Conservation (phyloP, 2,329 filamentous ascomycete genomes). For the Cordyceps tenuipes region DNA sequence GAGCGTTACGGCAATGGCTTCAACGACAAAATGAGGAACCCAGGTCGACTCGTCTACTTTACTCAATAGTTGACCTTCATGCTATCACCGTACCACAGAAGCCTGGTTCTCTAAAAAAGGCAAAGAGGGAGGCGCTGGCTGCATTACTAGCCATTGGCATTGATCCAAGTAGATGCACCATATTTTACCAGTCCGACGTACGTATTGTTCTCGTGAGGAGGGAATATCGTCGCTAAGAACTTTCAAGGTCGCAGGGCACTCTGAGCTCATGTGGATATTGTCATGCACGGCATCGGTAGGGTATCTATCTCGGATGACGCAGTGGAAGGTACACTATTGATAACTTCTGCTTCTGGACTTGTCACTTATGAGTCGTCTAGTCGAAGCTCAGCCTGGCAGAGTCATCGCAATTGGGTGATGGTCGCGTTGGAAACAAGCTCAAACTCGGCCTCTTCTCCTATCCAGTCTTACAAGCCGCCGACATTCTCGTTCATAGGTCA, state of each 20-base stretch:
- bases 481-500: constrained; percentile 77
- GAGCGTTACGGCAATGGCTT: constrained; percentile 81
- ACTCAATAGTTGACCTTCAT: constrained; percentile 87
- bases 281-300: constrained; percentile 87
- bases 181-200: constrained; percentile 79
- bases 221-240: background rate
- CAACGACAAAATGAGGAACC: constrained; percentile 59
- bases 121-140: constrained; percentile 68
- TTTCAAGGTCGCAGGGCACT: constrained; percentile 58
- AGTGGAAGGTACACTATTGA: constrained; percentile 72
- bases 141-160: constrained; percentile 77
- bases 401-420: constrained; percentile 49
- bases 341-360: background rate
- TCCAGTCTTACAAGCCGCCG: constrained; percentile 88
- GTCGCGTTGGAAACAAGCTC: constrained; percentile 49
- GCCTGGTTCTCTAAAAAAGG: constrained; percentile 49
- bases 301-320: constrained; percentile 96
- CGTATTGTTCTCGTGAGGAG: constrained; percentile 19
- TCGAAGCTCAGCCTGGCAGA: constrained; percentile 63
- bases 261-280: constrained; percentile 94
- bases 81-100: constrained; percentile 76
- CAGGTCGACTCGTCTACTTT: constrained; percentile 56
- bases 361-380: constrained; percentile 30
- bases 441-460: constrained; percentile 94
- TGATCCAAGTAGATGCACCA: constrained; percentile 62